Evolutionary conservation across 1,139 yeast species (phyloP), one percentile per base, ranked within the genome.

Genomic region (Hansenula lynferdii): DNA sequence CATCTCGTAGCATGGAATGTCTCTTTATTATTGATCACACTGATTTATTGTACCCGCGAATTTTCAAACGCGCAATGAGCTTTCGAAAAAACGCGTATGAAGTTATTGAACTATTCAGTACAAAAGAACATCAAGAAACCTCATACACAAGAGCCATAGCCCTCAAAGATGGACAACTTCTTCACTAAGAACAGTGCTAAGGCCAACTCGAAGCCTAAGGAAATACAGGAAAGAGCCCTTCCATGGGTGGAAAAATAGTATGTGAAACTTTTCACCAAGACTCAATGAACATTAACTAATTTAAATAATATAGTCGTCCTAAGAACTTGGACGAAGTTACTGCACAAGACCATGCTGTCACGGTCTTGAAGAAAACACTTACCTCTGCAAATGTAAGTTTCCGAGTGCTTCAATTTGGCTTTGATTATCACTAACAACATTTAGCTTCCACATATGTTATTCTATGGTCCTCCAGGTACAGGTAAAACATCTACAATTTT

Each of bases 381-480:
- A 72, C 77, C 40, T 77, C 94, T 3, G 84, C 92, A 33, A 90
- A 92, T 57, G 65, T 61, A 38, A 28, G 56, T 36, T 6, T 8
- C 11, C 9, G 10, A 8, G 5, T 3, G n/a, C 6, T 6, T 26
- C 5, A 26, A 15, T 26, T 19, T 17, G 11, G 12, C 7, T 25
- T 21, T 11, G 22, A 41, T 24, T 19, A 23, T 31, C 28, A 28
- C 10, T 42, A 17, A 21, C 18, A 28, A 20, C 18, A 9, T 38
- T 15, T 19, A 49, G 47, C 55, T 89, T 40, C 97, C 98, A 3
- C 97, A 92, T 60, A 86, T 90, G 96, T 65, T 92, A 36, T 90
- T 90, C 63, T 90, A 90, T 58, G 97, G 97, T 0, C 97, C 97
- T 7, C 97, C 97, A 37, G 97, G 97, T 24, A 90, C 97, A 0